These are phyloP conservation scores for Blastobotrys serpentis DNA, from an alignment of 1,139 yeast genomes.

Conservation along the genomic window DNA sequence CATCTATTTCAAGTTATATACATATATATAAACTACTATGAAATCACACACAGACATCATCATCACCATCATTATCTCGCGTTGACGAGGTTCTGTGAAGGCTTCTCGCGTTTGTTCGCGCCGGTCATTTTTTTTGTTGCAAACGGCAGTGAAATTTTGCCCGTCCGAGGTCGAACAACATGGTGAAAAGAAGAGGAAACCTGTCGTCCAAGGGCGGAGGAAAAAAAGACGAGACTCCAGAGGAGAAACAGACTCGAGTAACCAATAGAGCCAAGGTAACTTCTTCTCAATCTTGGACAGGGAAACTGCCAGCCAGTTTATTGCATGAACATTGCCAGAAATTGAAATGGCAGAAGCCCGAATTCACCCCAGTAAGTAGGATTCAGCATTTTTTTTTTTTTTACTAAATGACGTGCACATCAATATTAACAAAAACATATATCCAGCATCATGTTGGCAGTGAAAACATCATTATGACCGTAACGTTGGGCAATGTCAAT, in stretches of 20 bases:
- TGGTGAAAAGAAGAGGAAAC: not conserved
- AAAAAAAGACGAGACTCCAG: not conserved
- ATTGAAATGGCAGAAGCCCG: conserved; percentile 85
- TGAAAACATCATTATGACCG: conserved; percentile 58
- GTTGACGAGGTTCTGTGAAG: too few species aligned
- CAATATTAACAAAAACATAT: not conserved
- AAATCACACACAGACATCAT: too few species aligned
- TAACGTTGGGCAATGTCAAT: conserved; percentile 65
- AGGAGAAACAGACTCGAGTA: conserved; percentile 2
- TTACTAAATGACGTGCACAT: not conserved
- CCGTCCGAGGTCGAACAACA: not conserved
- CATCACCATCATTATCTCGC: too few species aligned
- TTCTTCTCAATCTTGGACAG: conserved; percentile 78
- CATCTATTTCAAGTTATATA: too few species aligned
- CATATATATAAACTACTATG: too few species aligned
- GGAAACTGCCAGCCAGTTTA: conserved; percentile 84
- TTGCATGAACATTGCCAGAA: conserved; percentile 87
- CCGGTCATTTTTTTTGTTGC: too few species aligned
- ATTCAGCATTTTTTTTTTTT: not conserved
- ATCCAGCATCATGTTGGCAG: conserved; percentile 30
- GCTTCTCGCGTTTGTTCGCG: too few species aligned
- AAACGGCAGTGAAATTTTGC: not conserved
- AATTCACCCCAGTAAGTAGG: conserved; percentile 61
- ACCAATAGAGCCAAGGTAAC: conserved; percentile 45
- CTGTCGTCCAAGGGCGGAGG: conserved; percentile 2